Evolutionary conservation across 148 eudicot species (phyloP), one percentile per base, ranked within the genome.

Genomic region (Bassia scoparia): DNA sequence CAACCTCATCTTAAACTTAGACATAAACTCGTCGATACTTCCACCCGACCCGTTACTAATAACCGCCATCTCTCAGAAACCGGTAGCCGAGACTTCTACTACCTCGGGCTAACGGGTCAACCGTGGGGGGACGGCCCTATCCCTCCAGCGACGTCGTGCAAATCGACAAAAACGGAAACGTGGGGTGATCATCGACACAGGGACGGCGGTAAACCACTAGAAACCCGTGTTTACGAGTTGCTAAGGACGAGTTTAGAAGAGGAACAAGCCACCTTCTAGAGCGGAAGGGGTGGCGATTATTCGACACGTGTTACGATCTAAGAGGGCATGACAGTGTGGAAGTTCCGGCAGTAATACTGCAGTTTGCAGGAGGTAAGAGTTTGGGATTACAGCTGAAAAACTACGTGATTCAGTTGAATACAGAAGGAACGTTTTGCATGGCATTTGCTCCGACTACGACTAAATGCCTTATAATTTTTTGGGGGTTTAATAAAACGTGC

Each of bases 401-500:
- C 72, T 91, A 89, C 46, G 60, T 91, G 88, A 89, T 95, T 37
- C 94, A 96, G 67, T 93, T 95, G 6, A 94, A 95, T 52, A 83
- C 89, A 0, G 68, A 73, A 9, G 97, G 98, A 56, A 95, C 96
- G 0, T 95, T 88, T 67, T 95, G 98, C 71, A 86, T 95, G 3
- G 98, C 97, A 0, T 95, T 95, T 53, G 98, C 98, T 15, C 89
- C 91, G 30, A 87, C 98, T 63, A 70, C 90, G 76, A 82, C 96
- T 77, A 90, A 29, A 63, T 86, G 80, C 85, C 90, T 41, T n/a
- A 95, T 95, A 16, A 80, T 95, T 44, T n/a, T n/a, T n/a, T n/a
- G 98, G 98, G 69, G n/a, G n/a, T n/a, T n/a, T n/a, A n/a, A n/a
- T n/a, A n/a, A n/a, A 95, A 95, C 69, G 88, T 95, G 2, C 98